Evolutionary conservation across 345 rosid genomes (phyloP).

Genomic region (Microcos paniculata): DNA sequence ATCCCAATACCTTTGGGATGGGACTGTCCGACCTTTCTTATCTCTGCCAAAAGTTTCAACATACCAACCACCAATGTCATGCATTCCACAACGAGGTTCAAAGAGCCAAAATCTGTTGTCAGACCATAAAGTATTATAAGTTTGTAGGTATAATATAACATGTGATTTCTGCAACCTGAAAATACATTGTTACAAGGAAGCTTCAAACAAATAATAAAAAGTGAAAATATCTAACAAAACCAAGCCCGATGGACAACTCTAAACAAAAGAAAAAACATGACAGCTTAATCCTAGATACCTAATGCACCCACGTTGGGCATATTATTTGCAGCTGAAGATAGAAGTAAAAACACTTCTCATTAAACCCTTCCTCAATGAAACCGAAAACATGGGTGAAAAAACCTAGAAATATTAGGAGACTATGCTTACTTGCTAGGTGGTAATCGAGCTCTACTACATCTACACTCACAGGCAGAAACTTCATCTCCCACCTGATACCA

Average conservation of each 20-base stretch:
- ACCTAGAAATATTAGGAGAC: slow-evolving; percentile 3
- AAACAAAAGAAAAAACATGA: neutral
- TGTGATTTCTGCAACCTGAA: neutral
- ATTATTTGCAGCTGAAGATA: neutral
- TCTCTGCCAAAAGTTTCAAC: slow-evolving; percentile 89
- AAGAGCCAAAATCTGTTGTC: slow-evolving; percentile 89
- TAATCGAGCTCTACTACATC: slow-evolving; percentile 79
- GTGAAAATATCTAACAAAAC: neutral
- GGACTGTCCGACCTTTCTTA: slow-evolving; percentile 62
- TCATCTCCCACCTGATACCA: slow-evolving; percentile 74
- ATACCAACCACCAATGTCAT: slow-evolving; percentile 97
- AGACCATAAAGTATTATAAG: slow-evolving; percentile 7
- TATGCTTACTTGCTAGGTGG: slow-evolving; percentile 84
- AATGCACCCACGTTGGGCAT: neutral
- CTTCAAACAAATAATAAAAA: neutral
- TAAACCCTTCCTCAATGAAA: neutral
- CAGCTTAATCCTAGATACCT: neutral
- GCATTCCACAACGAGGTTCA: slow-evolving; percentile 87
- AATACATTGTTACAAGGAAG: slow-evolving; percentile 1
- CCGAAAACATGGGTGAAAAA: neutral
- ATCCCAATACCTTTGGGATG: slow-evolving; percentile 78
- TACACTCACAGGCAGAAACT: slow-evolving; percentile 82
- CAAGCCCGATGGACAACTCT: neutral
- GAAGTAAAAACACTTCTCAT: neutral
- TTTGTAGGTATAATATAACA: neutral